A percentile compares a stretch with the other conserved stretches of the same genome.
These are phyloP conservation scores for Priceomyces haplophilus DNA, from an alignment of 805 yeast genomes.

Conservation along the genomic window DNA sequence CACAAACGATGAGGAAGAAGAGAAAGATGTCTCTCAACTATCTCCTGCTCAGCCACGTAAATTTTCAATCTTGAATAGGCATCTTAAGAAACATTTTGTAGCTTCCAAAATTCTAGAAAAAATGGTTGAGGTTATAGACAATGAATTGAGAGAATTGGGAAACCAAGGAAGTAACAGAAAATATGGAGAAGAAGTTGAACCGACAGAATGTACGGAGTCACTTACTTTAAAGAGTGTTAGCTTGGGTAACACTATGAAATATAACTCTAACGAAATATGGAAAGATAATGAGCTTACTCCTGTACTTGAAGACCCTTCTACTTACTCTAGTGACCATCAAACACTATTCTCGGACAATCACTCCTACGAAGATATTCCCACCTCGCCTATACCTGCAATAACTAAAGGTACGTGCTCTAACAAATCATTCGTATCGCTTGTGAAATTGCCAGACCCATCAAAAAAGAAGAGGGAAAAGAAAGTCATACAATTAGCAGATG, in stretches of 20 bases:
- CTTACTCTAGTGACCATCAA: background rate
- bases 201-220: background rate
- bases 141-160: background rate
- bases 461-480: background rate
- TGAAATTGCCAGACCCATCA: background rate
- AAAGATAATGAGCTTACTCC: background rate
- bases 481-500: background rate
- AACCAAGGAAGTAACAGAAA: background rate
- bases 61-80: background rate
- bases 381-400: background rate
- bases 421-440: background rate
- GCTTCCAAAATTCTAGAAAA: constrained; percentile 4
- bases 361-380: background rate
- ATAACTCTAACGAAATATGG: background rate
- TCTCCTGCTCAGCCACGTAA: background rate
- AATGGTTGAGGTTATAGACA: constrained; percentile 2
- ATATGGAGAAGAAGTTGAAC: background rate
- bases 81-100: background rate
- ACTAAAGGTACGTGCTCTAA: background rate
- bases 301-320: background rate
- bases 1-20: too few relatives aligned
- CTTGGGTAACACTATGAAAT: background rate
- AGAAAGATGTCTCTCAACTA: background rate
- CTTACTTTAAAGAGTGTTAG: background rate
- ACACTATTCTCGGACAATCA: background rate